A percentile compares a stretch with the other conserved stretches of the same genome.
Evolutionary conservation across 495 filamentous ascomycete genomes (phyloP).

Genomic region (Pyrenula aspistea): DNA sequence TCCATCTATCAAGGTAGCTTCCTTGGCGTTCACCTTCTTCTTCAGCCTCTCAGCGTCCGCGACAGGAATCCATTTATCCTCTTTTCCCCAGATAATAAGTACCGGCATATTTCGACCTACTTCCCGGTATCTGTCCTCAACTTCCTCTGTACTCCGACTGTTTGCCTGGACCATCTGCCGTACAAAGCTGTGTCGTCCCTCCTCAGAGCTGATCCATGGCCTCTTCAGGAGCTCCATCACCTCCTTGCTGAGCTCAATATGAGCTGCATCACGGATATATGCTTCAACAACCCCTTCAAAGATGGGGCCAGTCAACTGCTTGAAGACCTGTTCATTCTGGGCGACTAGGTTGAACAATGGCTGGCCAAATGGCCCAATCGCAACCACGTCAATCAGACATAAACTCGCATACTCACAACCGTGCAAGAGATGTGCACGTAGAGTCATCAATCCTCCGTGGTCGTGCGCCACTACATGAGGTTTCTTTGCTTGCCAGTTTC

Average conservation of each 20-base stretch:
- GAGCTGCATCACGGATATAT: conserved; percentile 20
- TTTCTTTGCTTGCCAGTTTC: conserved; percentile 1
- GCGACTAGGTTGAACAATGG: conserved; percentile 21
- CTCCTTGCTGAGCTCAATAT: conserved; percentile 8
- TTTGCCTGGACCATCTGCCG: conserved; percentile 19
- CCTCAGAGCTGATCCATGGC: conserved; percentile 14
- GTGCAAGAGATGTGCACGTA: conserved; percentile 16
- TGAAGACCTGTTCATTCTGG: conserved; percentile 16
- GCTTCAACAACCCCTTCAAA: conserved; percentile 17
- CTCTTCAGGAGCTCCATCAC: conserved; percentile 13
- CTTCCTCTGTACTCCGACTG: conserved; percentile 12
- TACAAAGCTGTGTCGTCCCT: conserved; percentile 15
- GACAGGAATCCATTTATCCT: conserved; percentile 21
- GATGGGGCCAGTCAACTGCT: conserved; percentile 11
- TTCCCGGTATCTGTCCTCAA: conserved; percentile 14
- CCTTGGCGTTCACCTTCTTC: conserved; percentile 7
- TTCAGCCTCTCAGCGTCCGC: conserved; percentile 13
- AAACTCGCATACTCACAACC: conserved; percentile 16
- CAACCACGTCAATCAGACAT: conserved; percentile 22
- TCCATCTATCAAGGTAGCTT: conserved; percentile 17
- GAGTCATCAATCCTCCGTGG: conserved; percentile 17
- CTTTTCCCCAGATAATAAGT: conserved; percentile 21
- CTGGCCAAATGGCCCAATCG: conserved; percentile 18
- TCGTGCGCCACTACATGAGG: conserved; percentile 25
- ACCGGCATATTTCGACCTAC: conserved; percentile 17